A percentile compares a stretch with the other conserved stretches of the same genome.
Evolutionary conservation across 192 early-diverging fungal genomes (phyloP).

Genomic region (Globomyces pollinis-pini): DNA sequence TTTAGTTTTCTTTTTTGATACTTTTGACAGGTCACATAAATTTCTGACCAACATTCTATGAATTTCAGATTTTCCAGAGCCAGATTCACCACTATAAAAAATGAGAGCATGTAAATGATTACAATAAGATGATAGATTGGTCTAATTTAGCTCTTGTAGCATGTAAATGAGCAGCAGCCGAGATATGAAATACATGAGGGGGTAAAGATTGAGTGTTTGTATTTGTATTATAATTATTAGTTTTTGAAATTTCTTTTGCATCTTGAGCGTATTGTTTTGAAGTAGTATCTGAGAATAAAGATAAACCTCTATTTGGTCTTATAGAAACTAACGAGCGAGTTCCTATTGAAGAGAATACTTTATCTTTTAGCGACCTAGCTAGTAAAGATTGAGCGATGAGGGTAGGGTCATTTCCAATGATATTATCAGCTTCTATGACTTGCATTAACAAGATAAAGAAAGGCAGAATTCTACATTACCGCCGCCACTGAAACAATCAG

Average conservation of each 20-base stretch:
- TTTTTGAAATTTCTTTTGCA: not conserved
- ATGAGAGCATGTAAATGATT: slow-evolving; percentile 20
- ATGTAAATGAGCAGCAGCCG: slow-evolving; percentile 78
- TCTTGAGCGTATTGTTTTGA: slow-evolving; percentile 64
- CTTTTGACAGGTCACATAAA: slow-evolving; percentile 64
- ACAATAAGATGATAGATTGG: slow-evolving; percentile 84
- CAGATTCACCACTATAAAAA: slow-evolving; percentile 75
- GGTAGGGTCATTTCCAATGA: not conserved
- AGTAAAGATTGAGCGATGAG: not conserved
- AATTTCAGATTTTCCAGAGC: slow-evolving; percentile 80
- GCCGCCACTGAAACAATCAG: too few relatives aligned
- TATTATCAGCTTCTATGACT: not conserved
- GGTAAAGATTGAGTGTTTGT: not conserved
- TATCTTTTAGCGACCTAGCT: slow-evolving; percentile 14
- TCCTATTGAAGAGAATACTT: slow-evolving; percentile 64
- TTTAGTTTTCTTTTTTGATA: slow-evolving; percentile 68
- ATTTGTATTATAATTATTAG: not conserved
- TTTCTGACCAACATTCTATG: slow-evolving; percentile 65
- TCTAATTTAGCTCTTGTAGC: slow-evolving; percentile 81
- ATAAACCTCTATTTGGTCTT: slow-evolving; percentile 53
- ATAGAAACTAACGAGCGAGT: slow-evolving; percentile 62
- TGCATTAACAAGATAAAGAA: too few relatives aligned
- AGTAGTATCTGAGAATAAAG: slow-evolving; percentile 44
- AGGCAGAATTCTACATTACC: too few relatives aligned
- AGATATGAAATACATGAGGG: slow-evolving; percentile 81